Percentiles rank a stretch among this genome's conserved stretches.
These are phyloP conservation scores for Ophiostoma angusticollis DNA, from an alignment of 2,329 filamentous ascomycete species.

Conservation along the genomic window DNA sequence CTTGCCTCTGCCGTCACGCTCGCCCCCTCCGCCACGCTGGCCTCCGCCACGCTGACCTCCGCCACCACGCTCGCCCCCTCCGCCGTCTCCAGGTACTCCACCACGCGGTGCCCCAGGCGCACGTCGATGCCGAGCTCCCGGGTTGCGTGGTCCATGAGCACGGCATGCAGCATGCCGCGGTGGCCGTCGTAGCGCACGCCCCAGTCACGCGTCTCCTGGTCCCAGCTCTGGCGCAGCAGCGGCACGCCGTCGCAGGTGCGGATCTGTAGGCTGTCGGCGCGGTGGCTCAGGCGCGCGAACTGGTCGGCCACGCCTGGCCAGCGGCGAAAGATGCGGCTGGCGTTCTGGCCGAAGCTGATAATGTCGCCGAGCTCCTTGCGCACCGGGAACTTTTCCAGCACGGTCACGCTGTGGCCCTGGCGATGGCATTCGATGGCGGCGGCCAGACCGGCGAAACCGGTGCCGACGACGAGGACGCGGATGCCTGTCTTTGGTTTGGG, in stretches of 20 bases:
- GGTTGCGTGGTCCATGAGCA: conserved; percentile 35
- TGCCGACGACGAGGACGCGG: conserved; percentile 38
- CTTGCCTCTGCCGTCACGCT: conserved; percentile 32
- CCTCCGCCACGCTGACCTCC: conserved; percentile 12
- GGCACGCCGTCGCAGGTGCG: conserved; percentile 10
- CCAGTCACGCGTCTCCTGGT: conserved; percentile 18
- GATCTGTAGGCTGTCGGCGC: conserved; percentile 21
- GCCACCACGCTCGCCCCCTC: conserved; percentile 35
- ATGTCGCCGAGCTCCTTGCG: conserved; percentile 49
- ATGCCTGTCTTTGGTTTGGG: conserved; percentile 23
- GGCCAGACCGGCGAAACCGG: conserved; percentile 47
- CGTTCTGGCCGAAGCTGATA: conserved; percentile 49
- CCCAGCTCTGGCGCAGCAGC: conserved; percentile 12
- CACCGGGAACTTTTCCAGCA: conserved; percentile 39
- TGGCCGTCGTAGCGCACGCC: conserved; percentile 41
- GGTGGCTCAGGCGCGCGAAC: conserved; percentile 36
- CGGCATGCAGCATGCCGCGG: conserved; percentile 37
- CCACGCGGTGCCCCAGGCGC: conserved; percentile 33
- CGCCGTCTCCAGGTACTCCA: conserved; percentile 37
- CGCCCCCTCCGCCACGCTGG: conserved; percentile 24
- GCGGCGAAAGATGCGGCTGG: conserved; percentile 40
- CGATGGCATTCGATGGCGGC: conserved; percentile 47
- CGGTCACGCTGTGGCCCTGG: conserved; percentile 41
- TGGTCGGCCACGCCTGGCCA: conserved; percentile 32
- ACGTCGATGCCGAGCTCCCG: conserved; percentile 39